Percentiles rank a stretch among this genome's conserved stretches.
Conservation (phyloP, 2,329 filamentous ascomycete species). For the Botrytis medusae region DNA sequence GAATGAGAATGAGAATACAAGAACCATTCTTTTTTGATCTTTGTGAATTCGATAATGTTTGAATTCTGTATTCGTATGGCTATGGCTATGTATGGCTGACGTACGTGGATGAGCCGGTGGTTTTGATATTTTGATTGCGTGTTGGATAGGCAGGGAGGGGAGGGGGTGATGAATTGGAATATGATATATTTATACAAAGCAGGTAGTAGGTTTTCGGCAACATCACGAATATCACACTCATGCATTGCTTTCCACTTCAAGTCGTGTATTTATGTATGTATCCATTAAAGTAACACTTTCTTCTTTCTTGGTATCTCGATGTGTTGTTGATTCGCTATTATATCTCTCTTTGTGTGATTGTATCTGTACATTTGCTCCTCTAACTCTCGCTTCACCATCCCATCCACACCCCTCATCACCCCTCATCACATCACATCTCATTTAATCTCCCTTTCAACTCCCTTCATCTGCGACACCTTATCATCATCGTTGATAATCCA, state of each 20-base stretch:
- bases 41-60: neutral
- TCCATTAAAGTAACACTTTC: neutral
- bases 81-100: no score
- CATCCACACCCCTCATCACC: neutral
- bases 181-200: neutral
- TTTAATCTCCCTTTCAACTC: neutral
- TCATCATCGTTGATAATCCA: neutral
- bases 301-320: neutral
- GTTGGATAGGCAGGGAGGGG: no score
- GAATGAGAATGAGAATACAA: neutral
- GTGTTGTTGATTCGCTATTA: neutral
- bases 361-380: neutral
- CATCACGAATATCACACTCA: neutral
- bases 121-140: no score
- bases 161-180: no score
- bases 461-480: neutral
- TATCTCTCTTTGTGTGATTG: neutral
- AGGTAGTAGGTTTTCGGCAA: neutral
- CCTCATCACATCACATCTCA: neutral
- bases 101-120: no score
- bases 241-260: neutral
- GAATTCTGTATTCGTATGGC: neutral
- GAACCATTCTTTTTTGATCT: neutral
- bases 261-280: neutral
- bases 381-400: neutral